Evolutionary conservation across 1,139 yeast genomes (phyloP).

Genomic region (Geotrichum europaeum): DNA sequence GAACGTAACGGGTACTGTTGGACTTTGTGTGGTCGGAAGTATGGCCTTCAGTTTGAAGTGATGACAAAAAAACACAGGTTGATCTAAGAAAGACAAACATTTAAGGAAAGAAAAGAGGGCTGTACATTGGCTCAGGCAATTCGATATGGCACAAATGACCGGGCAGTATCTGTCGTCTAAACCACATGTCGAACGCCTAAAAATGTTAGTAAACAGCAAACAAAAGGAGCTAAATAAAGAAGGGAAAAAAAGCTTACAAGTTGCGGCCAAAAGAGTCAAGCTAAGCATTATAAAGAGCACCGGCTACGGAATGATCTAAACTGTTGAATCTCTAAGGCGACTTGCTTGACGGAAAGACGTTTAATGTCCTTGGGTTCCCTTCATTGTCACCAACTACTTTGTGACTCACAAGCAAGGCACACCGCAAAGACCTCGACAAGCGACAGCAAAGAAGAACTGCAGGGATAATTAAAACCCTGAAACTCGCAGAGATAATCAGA

Average conservation of each 20-base stretch:
- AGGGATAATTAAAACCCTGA: too few relatives aligned
- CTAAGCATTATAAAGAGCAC: conserved; percentile 90
- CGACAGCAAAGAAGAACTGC: too few relatives aligned
- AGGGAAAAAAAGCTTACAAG: conserved; percentile 35
- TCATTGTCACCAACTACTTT: too few relatives aligned
- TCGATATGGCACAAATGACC: conserved; percentile 97
- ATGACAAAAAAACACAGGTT: conserved; percentile 86
- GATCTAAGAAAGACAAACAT: conserved; percentile 78
- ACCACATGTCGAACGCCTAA: conserved; percentile 85
- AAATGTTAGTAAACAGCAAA: conserved; percentile 18
- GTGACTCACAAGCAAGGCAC: too few relatives aligned
- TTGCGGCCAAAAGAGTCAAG: conserved; percentile 88
- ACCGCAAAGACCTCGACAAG: too few relatives aligned
- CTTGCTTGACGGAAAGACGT: conserved; percentile 84
- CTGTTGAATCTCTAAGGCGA: conserved; percentile 94
- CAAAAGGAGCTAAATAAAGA: conserved; percentile 5
- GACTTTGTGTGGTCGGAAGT: conserved; percentile 26
- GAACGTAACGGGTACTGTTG: conserved; percentile 61
- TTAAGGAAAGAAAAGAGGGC: conserved; percentile 90
- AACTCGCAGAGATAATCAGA: too few relatives aligned
- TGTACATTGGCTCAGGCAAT: conserved; percentile 90
- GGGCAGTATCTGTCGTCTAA: conserved; percentile 92
- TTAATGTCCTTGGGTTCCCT: conserved; percentile 71
- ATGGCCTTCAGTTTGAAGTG: conserved; percentile 59
- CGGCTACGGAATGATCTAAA: conserved; percentile 89